Conservation (phyloP, 768 basidiomycete species). For the Sarcodon aspratus region DNA sequence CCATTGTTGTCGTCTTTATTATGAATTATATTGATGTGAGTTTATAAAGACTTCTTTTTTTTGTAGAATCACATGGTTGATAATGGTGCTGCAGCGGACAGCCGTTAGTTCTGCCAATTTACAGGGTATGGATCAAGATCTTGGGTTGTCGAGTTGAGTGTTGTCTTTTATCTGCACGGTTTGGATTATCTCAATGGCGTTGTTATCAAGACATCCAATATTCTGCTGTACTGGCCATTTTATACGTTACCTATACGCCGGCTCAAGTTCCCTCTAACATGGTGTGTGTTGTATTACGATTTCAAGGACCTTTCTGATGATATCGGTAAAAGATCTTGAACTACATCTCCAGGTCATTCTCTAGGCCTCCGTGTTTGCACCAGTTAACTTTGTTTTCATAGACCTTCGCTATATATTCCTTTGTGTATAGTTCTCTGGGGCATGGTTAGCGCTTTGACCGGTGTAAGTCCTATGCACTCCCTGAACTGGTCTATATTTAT, state of each 20-base stretch:
- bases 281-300: conserved; percentile 21
- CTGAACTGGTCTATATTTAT: neutral
- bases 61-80: conserved; percentile 12
- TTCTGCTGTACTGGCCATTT: conserved; percentile 35
- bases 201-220: conserved; percentile 35
- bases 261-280: conserved; percentile 61
- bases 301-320: conserved; percentile 10
- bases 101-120: conserved; percentile 19
- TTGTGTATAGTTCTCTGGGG: conserved; percentile 53
- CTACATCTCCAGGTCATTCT: too few species aligned
- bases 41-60: conserved; percentile 5
- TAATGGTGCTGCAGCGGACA: conserved; percentile 18
- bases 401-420: conserved; percentile 46
- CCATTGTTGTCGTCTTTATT: conserved; percentile 46
- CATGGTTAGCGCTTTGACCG: conserved; percentile 48
- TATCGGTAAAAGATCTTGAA: too few species aligned
- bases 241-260: conserved; percentile 50
- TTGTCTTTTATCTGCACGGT: too few species aligned
- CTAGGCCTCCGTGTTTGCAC: too few species aligned
- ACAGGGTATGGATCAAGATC: too few species aligned
- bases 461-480: conserved; percentile 23
- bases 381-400: too few species aligned
- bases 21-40: conserved; percentile 62
- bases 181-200: too few species aligned
- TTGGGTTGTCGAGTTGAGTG: too few species aligned